Evolutionary conservation across 805 yeast genomes (phyloP), one percentile per base, ranked within the genome.

Genomic region (Candida coquimbonensis): DNA sequence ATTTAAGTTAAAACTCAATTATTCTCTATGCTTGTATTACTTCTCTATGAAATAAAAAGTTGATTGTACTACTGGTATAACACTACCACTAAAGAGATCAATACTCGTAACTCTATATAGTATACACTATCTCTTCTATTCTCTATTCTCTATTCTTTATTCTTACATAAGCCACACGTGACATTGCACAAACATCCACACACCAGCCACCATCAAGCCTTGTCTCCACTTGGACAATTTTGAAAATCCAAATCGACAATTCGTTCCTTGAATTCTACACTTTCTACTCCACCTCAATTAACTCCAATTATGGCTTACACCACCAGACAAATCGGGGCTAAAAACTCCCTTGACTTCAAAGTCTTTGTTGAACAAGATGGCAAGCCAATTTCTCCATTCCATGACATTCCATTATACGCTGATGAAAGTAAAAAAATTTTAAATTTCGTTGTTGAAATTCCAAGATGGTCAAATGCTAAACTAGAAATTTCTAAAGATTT

Each of bases 391-490:
- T 90, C 97, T 53, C 87, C 98, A 45, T 82, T 91, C 87, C 99
- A 93, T 65, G 95, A 85, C 64, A 80, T 86, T 54, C 93, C 95
- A 53, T 77, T 93, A 66, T 90, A 83, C 62, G 97, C 98, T 60
- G 93, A 91, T 70, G 87, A 88, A 66, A 90, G 87, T 64, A 85
- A 87, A 74, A 82, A 90, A 61, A 78, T 90, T 59, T 74, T 85
- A 56, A 86, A 85, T 77, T 83, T 87, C 86, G 76, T 93, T 59
- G 97, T 93, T 53, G 99, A 93, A 72, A 89, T 93, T 55, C 99
- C 99, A 65, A 85, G 98, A 70, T 91, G 97, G 97, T 78, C 96
- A 63, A 93, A 93, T 66, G 98, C 97, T 54, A 93, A 93, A 75
- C 76, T 90, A 67, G 99, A 93, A 70, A 89, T 90, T 69, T 79